Evolutionary conservation across 345 rosid species (phyloP), one percentile per base, ranked within the genome.

Genomic region (Hirschfeldia incana): DNA sequence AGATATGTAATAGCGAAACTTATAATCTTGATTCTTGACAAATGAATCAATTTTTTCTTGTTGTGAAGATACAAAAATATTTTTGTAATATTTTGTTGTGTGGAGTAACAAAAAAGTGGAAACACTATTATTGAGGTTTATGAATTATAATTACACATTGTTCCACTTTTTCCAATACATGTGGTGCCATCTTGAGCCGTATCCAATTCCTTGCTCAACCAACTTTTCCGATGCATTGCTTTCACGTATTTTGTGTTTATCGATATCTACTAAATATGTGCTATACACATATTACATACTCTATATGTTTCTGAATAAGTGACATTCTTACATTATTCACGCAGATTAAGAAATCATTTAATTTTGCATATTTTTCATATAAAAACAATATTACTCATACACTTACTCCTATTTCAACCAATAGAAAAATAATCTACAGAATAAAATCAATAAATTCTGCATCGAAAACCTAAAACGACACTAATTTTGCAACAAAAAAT

Each of bases 151-250:
- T 79, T 70, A 68, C 82, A 68, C 59, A 67, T 27, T 34, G 49
- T 70, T 73, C 65, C 58, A 46, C 59, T 49, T 60, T 44, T 59
- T 73, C 65, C 65, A 61, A 61, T 67, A 68, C 78, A 79, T 69
- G 78, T 69, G 78, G 51, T 61, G 70, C 66, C 70, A 79, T 69
- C 75, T 74, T 58, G 36, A 78, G 42, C 78, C 75, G 78, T 60
- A 80, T 75, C 75, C 60, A 69, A 75, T 80, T 74, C 79, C 59
- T 65, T 69, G 65, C 76, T 64, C 83, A 80, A 69, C 83, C 33
- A 80, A 69, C 83, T 80, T 80, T 75, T 75, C 76, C 32, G 83
- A 80, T 75, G 67, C 79, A 75, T 64, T 51, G 76, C 72, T 74
- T 69, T 80, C 83, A 74, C 61, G 66, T 74, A 53, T 57, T 74